Percentiles rank a stretch among this genome's conserved stretches.
These are phyloP conservation scores for Macrolepiota fuliginosa DNA, from an alignment of 768 basidiomycete species.

Conservation along the genomic window DNA sequence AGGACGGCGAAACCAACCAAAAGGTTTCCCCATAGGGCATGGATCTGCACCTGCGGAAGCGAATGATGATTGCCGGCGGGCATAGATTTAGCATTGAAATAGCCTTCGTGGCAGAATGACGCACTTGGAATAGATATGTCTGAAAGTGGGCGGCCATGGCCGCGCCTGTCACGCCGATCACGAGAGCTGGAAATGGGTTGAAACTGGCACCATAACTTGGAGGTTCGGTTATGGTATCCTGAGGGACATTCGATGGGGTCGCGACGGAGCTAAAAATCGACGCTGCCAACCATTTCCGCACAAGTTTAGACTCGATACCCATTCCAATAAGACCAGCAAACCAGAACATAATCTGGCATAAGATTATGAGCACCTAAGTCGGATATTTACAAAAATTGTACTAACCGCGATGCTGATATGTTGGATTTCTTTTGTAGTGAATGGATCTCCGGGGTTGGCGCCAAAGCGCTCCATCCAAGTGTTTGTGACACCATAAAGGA, in stretches of 20 bases:
- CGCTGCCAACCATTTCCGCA: conserved; percentile 73
- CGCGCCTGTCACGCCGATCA: conserved; percentile 89
- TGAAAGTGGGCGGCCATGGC: conserved; percentile 95
- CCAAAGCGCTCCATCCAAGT: conserved; percentile 98
- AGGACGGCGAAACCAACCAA: conserved; percentile 76
- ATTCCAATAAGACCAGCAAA: conserved; percentile 91
- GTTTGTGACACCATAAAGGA: conserved; percentile 86
- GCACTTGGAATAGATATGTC: conserved; percentile 82
- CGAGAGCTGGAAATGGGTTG: conserved; percentile 91
- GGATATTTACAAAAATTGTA: neutral
- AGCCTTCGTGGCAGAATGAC: conserved; percentile 10
- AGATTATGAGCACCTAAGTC: neutral
- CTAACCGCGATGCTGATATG: conserved; percentile 90
- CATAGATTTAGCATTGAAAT: neutral
- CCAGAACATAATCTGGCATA: conserved; percentile 81
- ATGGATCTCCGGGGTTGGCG: conserved; percentile 75
- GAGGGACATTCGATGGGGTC: conserved; percentile 23
- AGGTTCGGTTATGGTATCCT: conserved; percentile 59
- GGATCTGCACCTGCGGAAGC: conserved; percentile 71
- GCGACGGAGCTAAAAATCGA: conserved; percentile 38
- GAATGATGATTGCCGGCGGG: conserved; percentile 6
- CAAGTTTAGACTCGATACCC: conserved; percentile 76
- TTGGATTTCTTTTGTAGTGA: conserved; percentile 88
- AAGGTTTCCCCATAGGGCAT: conserved; percentile 87
- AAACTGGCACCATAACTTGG: conserved; percentile 74